Evolutionary conservation across 73 alveolate species (phyloP).

Genomic region (Paramecium primaurelia): DNA sequence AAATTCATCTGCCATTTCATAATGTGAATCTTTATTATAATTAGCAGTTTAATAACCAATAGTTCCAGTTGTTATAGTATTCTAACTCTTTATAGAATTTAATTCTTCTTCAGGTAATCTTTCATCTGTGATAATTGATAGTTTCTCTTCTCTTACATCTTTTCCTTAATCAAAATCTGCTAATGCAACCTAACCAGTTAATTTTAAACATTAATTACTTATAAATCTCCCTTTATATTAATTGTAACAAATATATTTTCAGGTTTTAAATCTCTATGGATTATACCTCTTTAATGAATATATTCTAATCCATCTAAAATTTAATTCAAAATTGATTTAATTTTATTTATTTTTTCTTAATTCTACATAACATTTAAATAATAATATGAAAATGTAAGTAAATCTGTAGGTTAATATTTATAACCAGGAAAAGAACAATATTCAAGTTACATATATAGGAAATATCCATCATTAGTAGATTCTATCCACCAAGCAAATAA

Average conservation of each 20-base stretch:
- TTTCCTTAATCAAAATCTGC: conserved; percentile 47
- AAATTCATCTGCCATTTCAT: conserved; percentile 49
- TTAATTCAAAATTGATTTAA: neutral
- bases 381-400: conserved; percentile 26
- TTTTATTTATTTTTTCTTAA: neutral
- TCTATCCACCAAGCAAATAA: conserved; percentile 44
- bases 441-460: neutral
- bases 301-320: conserved; percentile 39
- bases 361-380: neutral
- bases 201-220: neutral
- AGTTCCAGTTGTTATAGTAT: conserved; percentile 17
- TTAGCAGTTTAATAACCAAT: conserved; percentile 22
- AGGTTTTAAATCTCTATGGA: conserved; percentile 39
- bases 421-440: conserved; percentile 41
- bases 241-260: conserved; percentile 39
- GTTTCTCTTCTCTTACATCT: conserved; percentile 26
- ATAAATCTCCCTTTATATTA: conserved; percentile 14
- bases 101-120: conserved; percentile 36
- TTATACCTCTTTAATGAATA: conserved; percentile 17
- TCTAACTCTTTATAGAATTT: neutral
- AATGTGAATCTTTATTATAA: conserved; percentile 15
- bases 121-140: neutral
- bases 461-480: neutral
- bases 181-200: neutral
- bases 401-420: conserved; percentile 29